Evolutionary conservation across 1,284 basidiomycete genomes (phyloP).

Genomic region (Moesziomyces aphidis): DNA sequence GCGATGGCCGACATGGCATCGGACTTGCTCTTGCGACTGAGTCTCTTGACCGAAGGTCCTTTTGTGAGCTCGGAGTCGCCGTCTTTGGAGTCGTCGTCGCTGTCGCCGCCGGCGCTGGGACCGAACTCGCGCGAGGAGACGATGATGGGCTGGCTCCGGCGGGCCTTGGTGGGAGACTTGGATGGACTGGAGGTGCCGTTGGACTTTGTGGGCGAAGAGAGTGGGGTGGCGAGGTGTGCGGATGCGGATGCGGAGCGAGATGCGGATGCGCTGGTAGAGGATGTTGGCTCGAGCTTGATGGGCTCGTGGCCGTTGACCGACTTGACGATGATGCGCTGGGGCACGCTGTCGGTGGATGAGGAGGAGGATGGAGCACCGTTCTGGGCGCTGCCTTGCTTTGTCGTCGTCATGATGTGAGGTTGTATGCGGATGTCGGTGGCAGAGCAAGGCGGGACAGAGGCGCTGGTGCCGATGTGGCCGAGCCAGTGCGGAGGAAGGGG

Average conservation of each 20-base stretch:
- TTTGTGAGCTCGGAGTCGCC: slow-evolving; percentile 36
- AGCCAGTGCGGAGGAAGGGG: too few relatives aligned
- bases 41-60: slow-evolving; percentile 34
- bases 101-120: slow-evolving; percentile 38
- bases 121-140: slow-evolving; percentile 47
- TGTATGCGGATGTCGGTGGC: neutral
- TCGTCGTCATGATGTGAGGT: slow-evolving; percentile 13
- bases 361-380: slow-evolving; percentile 10
- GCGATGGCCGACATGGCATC: slow-evolving; percentile 42
- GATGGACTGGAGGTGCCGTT: slow-evolving; percentile 22
- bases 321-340: slow-evolving; percentile 48
- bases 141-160: slow-evolving; percentile 40
- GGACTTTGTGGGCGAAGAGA: slow-evolving; percentile 32
- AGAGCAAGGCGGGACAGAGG: too few relatives aligned
- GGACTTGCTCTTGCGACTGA: slow-evolving; percentile 49
- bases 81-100: slow-evolving; percentile 31
- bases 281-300: slow-evolving; percentile 26
- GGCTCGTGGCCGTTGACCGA: slow-evolving; percentile 47
- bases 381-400: slow-evolving; percentile 9
- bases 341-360: slow-evolving; percentile 11
- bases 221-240: slow-evolving; percentile 21
- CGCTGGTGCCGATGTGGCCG: too few relatives aligned
- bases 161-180: slow-evolving; percentile 35
- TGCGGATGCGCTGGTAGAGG: slow-evolving; percentile 9
- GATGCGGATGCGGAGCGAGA: slow-evolving; percentile 16